phyloP scores from a whole-genome alignment of 139 green algal genomes.

The Chlamydomonas incerta region DNA sequence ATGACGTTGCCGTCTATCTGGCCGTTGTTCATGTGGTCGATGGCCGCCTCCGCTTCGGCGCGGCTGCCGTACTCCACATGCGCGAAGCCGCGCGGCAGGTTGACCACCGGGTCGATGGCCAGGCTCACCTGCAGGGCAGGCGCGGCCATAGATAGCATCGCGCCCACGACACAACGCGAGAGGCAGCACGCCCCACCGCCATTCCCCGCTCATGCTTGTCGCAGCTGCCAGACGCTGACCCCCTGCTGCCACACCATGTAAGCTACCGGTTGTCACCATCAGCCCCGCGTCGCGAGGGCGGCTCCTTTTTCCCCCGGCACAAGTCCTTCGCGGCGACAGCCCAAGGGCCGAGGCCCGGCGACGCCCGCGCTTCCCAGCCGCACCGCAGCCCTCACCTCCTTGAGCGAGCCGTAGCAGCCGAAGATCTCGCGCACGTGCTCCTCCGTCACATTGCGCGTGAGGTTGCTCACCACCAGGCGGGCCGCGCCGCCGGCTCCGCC shows the following conservation, averaged over 20 bases:
- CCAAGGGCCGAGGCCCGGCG: too few relatives aligned
- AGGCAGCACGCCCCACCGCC: too few relatives aligned
- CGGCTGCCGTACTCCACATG: conserved; percentile 80
- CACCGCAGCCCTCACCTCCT: conserved; percentile 37
- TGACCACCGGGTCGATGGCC: conserved; percentile 73
- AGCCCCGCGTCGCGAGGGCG: too few relatives aligned
- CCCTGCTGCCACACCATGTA: too few relatives aligned
- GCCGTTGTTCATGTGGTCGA: conserved; percentile 87
- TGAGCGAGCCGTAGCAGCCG: conserved; percentile 75
- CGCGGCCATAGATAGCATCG: too few relatives aligned
- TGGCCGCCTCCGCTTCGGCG: conserved; percentile 77
- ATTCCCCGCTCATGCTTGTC: too few relatives aligned
- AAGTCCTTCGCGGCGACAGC: too few relatives aligned
- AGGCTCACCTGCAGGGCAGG: conserved; percentile 64
- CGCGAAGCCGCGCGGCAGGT: conserved; percentile 86
- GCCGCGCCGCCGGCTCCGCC: not conserved
- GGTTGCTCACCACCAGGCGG: conserved; percentile 81
- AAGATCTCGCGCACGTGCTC: conserved; percentile 90
- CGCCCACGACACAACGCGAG: too few relatives aligned
- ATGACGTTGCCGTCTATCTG: conserved; percentile 89
- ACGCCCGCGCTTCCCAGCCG: too few relatives aligned
- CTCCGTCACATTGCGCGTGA: conserved; percentile 87
- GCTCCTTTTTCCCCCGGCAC: too few relatives aligned
- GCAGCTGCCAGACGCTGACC: too few relatives aligned
- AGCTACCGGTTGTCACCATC: too few relatives aligned